phyloP scores from a whole-genome alignment of 768 basidiomycete species.

The Russula griseocarnosa region DNA sequence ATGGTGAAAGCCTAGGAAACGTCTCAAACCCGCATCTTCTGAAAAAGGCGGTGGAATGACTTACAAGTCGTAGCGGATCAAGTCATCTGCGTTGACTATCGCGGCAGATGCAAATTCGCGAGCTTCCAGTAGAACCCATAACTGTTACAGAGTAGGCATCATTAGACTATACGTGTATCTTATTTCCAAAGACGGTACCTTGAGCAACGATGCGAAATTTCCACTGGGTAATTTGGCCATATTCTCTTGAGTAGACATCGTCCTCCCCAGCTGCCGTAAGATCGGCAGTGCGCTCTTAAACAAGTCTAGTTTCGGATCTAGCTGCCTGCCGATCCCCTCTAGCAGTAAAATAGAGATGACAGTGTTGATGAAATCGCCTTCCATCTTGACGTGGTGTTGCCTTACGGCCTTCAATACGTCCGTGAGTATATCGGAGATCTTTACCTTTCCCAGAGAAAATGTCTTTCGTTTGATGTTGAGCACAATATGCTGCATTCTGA shows the following conservation, averaged over 20 bases:
- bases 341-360: slow-evolving; percentile 90
- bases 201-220: slow-evolving; percentile 80
- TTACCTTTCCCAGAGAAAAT: slow-evolving; percentile 94
- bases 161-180: slow-evolving; percentile 7
- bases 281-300: slow-evolving; percentile 96
- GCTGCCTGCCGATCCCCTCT: slow-evolving; percentile 92
- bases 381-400: slow-evolving; percentile 95
- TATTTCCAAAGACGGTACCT: slow-evolving; percentile 47
- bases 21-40: slow-evolving; percentile 10
- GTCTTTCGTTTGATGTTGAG: slow-evolving; percentile 93
- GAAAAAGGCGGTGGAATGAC: slow-evolving; percentile 33
- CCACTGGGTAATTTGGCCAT: slow-evolving; percentile 60
- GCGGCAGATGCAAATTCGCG: slow-evolving; percentile 79
- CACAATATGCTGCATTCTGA: slow-evolving; percentile 97
- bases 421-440: slow-evolving; percentile 87
- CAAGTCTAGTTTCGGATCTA: slow-evolving; percentile 88
- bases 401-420: slow-evolving; percentile 86
- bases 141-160: slow-evolving; percentile 39
- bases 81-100: slow-evolving; percentile 75
- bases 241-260: slow-evolving; percentile 78
- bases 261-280: slow-evolving; percentile 81
- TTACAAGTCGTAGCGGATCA: slow-evolving; percentile 84
- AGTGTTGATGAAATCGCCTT: slow-evolving; percentile 97
- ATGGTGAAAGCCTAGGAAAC: slow-evolving; percentile 47
- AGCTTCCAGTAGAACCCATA: slow-evolving; percentile 94